Evolutionary conservation across 345 rosid species (phyloP).

Genomic region (Linum trigynum): DNA sequence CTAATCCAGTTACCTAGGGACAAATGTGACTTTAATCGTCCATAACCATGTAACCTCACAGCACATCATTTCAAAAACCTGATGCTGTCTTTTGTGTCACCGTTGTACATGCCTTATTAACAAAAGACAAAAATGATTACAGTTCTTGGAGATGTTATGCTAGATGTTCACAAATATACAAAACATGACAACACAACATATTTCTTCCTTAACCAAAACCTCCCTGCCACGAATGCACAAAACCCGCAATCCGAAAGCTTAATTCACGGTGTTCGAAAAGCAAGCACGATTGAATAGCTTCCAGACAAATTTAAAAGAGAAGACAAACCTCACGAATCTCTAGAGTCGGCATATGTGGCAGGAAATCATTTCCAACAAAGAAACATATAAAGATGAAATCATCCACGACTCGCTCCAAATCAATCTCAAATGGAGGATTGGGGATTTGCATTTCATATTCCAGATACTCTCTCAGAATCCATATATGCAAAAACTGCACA

Average conservation of each 20-base stretch:
- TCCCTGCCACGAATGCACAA: not conserved
- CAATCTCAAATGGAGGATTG: conserved; percentile 37
- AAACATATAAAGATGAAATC: conserved; percentile 96
- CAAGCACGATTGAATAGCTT: not conserved
- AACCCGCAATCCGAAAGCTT: not conserved
- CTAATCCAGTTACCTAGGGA: not conserved
- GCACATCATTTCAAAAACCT: not conserved
- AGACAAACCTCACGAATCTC: conserved; percentile 92
- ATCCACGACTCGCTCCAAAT: conserved; percentile 70
- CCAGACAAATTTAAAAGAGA: not conserved
- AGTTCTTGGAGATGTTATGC: not conserved
- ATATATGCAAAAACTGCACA: conserved; percentile 76
- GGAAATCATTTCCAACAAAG: conserved; percentile 95
- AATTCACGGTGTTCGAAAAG: not conserved
- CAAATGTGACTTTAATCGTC: not conserved
- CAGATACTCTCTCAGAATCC: conserved; percentile 92
- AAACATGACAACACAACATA: not conserved
- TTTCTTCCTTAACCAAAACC: not conserved
- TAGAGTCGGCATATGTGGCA: conserved; percentile 97
- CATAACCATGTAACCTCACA: not conserved
- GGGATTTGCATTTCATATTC: conserved; percentile 67
- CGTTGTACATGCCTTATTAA: not conserved
- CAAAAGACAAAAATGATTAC: not conserved
- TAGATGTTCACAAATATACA: not conserved
- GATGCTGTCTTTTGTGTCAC: not conserved